A percentile compares a stretch with the other conserved stretches of the same genome.
Conservation (phyloP, 2,329 filamentous ascomycete species). For the Sporothrix brasiliensis region DNA sequence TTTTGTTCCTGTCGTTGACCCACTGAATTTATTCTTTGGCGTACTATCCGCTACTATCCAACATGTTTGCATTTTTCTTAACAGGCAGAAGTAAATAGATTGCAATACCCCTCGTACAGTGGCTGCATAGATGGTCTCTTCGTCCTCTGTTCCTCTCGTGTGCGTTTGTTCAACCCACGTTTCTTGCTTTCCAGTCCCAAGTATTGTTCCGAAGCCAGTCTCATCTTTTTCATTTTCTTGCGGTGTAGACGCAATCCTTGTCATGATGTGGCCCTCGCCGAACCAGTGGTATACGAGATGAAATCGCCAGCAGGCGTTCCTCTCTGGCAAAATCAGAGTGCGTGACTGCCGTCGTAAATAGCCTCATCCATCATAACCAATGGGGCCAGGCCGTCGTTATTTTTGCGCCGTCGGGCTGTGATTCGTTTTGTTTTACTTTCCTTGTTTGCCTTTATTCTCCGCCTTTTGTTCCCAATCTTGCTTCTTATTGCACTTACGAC, state of each 20-base stretch:
- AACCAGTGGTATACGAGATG: background rate
- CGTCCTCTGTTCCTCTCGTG: background rate
- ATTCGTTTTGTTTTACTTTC: background rate
- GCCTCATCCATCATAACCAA: slow-evolving; percentile 7
- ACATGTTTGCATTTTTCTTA: background rate
- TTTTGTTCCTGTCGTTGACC: slow-evolving; percentile 3
- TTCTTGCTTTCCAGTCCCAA: background rate
- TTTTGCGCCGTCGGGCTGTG: background rate
- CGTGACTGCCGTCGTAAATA: slow-evolving; percentile 19
- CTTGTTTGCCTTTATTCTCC: background rate
- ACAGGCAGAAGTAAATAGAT: slow-evolving; percentile 19
- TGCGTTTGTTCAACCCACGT: background rate
- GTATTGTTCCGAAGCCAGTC: background rate
- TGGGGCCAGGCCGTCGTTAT: background rate
- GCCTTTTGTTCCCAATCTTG: background rate
- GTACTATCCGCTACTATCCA: background rate
- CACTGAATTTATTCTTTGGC: background rate
- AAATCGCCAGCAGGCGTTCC: background rate
- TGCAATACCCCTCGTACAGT: background rate
- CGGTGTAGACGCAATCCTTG: background rate
- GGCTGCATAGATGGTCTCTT: background rate
- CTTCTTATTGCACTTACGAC: background rate
- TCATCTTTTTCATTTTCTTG: background rate
- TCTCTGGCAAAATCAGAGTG: background rate
- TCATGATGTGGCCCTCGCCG: slow-evolving; percentile 10